These are phyloP conservation scores for Jatropha multifida DNA, from an alignment of 441 rosid genomes.

Conservation along the genomic window DNA sequence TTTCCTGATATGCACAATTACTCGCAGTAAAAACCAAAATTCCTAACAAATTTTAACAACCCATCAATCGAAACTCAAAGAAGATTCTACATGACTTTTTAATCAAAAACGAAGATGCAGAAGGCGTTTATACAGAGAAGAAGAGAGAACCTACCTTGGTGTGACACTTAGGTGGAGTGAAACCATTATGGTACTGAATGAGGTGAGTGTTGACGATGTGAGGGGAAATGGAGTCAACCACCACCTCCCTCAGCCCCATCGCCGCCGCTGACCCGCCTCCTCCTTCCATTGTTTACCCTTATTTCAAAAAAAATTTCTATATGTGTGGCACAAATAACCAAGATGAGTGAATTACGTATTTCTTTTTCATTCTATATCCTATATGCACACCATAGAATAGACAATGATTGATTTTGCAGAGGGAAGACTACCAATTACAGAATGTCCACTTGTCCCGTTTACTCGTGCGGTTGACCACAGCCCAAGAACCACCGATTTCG, in stretches of 20 bases:
- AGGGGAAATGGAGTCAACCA: conserved; percentile 4
- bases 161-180: neutral
- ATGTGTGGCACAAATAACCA: neutral
- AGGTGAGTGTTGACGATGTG: conserved; percentile 6
- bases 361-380: neutral
- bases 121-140: neutral
- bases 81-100: neutral
- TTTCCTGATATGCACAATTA: conserved; percentile 26
- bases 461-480: too few relatives aligned
- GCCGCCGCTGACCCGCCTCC: conserved; percentile 9
- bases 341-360: neutral
- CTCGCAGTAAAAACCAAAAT: neutral
- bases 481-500: too few relatives aligned
- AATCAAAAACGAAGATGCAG: neutral
- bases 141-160: conserved; percentile 17
- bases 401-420: neutral
- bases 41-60: neutral
- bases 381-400: neutral
- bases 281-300: neutral
- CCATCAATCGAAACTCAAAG: neutral
- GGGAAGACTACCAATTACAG: neutral
- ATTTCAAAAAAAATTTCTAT: neutral
- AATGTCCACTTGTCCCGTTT: too few relatives aligned
- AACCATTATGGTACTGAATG: neutral
- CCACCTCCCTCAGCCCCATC: conserved; percentile 23